Evolutionary conservation across 306 rosid genomes (phyloP).

Genomic region (Quercus gilva): DNA sequence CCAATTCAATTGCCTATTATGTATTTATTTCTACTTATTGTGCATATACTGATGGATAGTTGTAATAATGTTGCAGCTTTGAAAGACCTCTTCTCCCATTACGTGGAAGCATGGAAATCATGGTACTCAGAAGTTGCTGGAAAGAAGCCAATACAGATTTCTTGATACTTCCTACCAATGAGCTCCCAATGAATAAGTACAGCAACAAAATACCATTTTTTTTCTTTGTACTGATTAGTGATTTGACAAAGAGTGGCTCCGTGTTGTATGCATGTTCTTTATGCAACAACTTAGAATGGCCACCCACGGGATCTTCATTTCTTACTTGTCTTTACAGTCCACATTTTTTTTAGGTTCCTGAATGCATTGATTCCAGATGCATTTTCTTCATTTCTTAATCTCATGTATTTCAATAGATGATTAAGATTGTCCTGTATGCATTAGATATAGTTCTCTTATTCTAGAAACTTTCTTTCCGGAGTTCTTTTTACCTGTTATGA

Average conservation of each 20-base stretch:
- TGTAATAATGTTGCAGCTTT: conserved; percentile 47
- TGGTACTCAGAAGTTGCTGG: conserved; percentile 83
- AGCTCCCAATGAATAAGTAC: conserved; percentile 1
- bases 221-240: neutral
- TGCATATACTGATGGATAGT: conserved; percentile 5
- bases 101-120: conserved; percentile 83
- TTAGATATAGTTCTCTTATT: too few relatives aligned
- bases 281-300: conserved; percentile 26
- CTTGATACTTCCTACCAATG: conserved; percentile 22
- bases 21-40: neutral
- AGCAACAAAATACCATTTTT: conserved; percentile 10
- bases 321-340: conserved; percentile 10
- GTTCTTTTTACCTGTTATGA: too few relatives aligned
- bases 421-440: too few relatives aligned
- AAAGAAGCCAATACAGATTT: conserved; percentile 47
- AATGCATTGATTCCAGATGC: conserved; percentile 15
- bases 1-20: neutral
- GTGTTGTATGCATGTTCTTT: conserved; percentile 35
- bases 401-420: too few relatives aligned
- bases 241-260: conserved; percentile 6
- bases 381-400: neutral
- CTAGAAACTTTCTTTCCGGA: too few relatives aligned
- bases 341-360: conserved; percentile 5
- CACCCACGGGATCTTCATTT: conserved; percentile 11
- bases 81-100: conserved; percentile 82